Evolutionary conservation across 1,284 basidiomycete species (phyloP), one percentile per base, ranked within the genome.

Genomic region (Agaricales sp.): DNA sequence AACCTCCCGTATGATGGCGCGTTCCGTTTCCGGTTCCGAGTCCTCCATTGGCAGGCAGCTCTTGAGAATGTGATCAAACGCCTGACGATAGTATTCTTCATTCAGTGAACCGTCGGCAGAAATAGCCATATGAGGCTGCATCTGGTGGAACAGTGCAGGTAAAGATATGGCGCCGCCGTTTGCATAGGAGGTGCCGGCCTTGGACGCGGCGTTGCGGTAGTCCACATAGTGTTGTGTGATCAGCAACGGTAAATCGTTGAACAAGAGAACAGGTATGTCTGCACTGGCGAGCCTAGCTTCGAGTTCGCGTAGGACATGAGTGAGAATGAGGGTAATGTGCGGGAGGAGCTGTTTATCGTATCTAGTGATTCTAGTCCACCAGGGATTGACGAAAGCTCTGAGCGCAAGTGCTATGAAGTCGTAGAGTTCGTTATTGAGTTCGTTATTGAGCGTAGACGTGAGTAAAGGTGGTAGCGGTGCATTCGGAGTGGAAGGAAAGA

Each of bases 261-360:
- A 76, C 45, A 86, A 56, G 24, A 91, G 71, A 1, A 69, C 63
- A 1, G 77, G 58, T 25, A 87, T 63, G 55, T 89, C 81, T 11
- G 73, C 65, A 1, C 70, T 63, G 14, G 70, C 63, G 3, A 80
- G 55, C 37, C 87, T 79, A 2, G 67, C 59, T 58, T 88, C 82
- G 38, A 92, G 65, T 2, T 65, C 63, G 51, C 73, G 78, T 1
- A 86, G 59, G 61, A 87, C 74, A 51, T 69, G 64, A 20, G 73
- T 68, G 50, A 89, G 61, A 54, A 87, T 71, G 44, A 61, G 61
- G 0, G 80, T 74, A 26, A 90, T 77, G 51, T 87, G 77, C 14
- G 85, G 82, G 22, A 90, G 71, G 53, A 92, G 77, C 50, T 87
- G 81, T 59, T 79, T 86, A 74, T 92, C 88, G 57, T 87, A 86